Conservation (phyloP, 495 filamentous ascomycete genomes). For the Schizothecium vesticola region DNA sequence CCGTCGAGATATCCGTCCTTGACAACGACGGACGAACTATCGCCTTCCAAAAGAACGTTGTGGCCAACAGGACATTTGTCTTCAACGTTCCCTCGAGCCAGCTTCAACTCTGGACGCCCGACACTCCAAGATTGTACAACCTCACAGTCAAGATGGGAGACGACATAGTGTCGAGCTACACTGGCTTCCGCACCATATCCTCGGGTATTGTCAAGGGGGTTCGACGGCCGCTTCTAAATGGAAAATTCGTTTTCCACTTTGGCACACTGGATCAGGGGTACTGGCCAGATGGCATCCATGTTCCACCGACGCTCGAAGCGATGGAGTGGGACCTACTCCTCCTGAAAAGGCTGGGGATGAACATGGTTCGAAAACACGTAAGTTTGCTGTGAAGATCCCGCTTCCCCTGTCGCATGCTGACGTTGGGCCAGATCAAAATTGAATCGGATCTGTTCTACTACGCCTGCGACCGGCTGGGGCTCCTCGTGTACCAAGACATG, state of each 20-base stretch:
- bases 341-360: slow-evolving; percentile 58
- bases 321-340: slow-evolving; percentile 60
- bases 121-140: slow-evolving; percentile 58
- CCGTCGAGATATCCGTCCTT: slow-evolving; percentile 41
- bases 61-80: slow-evolving; percentile 43
- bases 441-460: slow-evolving; percentile 62
- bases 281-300: slow-evolving; percentile 64
- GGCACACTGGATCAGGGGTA: slow-evolving; percentile 62
- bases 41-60: slow-evolving; percentile 19
- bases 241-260: slow-evolving; percentile 59
- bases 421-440: slow-evolving; percentile 53
- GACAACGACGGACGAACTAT: slow-evolving; percentile 33
- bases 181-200: slow-evolving; percentile 60
- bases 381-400: slow-evolving; percentile 12
- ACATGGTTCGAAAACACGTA: slow-evolving; percentile 64
- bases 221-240: slow-evolving; percentile 57
- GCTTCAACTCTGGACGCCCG: slow-evolving; percentile 53
- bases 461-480: slow-evolving; percentile 58
- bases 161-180: slow-evolving; percentile 55
- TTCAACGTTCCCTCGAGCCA: slow-evolving; percentile 44
- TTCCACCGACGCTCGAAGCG: slow-evolving; percentile 54
- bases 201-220: slow-evolving; percentile 51
- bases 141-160: slow-evolving; percentile 50
- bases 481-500: slow-evolving; percentile 66
- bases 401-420: background rate